Percentiles rank a stretch among this genome's conserved stretches.
Conservation (phyloP, 371 early-diverging fungal genomes). For the Rhizopus sp. region DNA sequence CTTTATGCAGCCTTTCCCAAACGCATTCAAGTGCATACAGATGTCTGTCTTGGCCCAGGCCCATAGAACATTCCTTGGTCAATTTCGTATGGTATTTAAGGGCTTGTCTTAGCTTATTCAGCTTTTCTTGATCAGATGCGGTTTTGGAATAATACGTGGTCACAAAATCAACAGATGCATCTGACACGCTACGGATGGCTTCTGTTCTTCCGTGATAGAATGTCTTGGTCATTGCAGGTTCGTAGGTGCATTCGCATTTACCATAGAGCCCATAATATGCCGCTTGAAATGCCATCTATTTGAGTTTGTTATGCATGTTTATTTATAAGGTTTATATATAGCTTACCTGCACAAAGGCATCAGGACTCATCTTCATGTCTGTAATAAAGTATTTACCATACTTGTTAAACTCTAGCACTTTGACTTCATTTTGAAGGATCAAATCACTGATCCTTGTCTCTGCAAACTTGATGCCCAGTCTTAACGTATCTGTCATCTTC, state of each 20-base stretch:
- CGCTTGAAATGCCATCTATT: constrained; percentile 89
- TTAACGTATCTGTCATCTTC: constrained; percentile 49
- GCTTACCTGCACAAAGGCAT: constrained; percentile 72
- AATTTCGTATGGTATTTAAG: constrained; percentile 70
- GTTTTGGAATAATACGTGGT: constrained; percentile 66
- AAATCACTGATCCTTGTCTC: constrained; percentile 57
- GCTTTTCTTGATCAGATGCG: constrained; percentile 42
- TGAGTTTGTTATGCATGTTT: background rate
- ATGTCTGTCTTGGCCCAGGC: constrained; percentile 86
- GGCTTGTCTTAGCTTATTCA: constrained; percentile 59
- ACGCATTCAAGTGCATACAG: constrained; percentile 74
- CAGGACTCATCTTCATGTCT: constrained; percentile 71
- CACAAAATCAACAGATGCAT: constrained; percentile 73
- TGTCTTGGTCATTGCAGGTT: constrained; percentile 83
- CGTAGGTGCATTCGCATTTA: constrained; percentile 78
- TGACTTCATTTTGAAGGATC: constrained; percentile 64
- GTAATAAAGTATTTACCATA: constrained; percentile 79
- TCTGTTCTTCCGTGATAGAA: constrained; percentile 89
- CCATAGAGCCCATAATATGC: constrained; percentile 89
- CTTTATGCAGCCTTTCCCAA: constrained; percentile 47
- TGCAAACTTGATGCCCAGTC: constrained; percentile 54
- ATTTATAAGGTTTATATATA: background rate
- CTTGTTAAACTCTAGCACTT: constrained; percentile 62
- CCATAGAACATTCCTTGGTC: constrained; percentile 74
- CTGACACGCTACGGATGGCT: constrained; percentile 81